These are phyloP conservation scores for Lachnellula suecica DNA, from an alignment of 2,329 filamentous ascomycete genomes.

Conservation along the genomic window DNA sequence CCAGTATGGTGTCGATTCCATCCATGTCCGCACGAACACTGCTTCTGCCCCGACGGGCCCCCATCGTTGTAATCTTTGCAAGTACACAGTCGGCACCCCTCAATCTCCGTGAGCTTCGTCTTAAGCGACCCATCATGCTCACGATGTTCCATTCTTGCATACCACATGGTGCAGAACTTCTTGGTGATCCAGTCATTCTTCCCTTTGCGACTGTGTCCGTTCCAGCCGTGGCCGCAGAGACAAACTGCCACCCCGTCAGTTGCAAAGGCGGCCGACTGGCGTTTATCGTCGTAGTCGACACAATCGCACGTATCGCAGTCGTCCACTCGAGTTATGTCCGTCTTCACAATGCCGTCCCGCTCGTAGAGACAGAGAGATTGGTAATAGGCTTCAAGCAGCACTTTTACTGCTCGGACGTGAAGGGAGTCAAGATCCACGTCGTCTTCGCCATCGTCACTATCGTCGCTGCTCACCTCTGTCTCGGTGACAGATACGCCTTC, in stretches of 20 bases:
- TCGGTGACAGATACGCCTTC: background rate
- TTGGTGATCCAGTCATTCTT: background rate
- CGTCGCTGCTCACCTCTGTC: background rate
- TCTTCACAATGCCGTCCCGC: background rate
- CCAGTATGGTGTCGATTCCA: background rate
- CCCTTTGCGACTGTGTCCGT: background rate
- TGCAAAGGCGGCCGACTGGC: background rate
- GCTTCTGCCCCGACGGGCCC: background rate
- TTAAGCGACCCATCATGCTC: background rate
- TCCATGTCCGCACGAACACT: background rate
- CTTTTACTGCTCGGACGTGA: background rate
- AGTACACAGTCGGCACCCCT: background rate
- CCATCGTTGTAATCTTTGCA: background rate
- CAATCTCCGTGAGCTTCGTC: background rate
- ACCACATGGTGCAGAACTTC: background rate
- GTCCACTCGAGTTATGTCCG: background rate
- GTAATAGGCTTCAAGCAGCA: background rate
- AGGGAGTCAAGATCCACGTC: background rate
- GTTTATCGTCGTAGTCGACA: background rate
- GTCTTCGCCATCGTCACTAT: background rate
- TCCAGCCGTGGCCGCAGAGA: background rate
- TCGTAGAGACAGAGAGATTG: background rate
- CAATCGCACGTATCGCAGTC: background rate
- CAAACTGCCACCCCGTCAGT: background rate
- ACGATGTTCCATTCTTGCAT: background rate